A percentile compares a stretch with the other conserved stretches of the same genome.
Evolutionary conservation across 129 eudicot species (phyloP).

Genomic region (Pseudognaphalium luteoalbum): DNA sequence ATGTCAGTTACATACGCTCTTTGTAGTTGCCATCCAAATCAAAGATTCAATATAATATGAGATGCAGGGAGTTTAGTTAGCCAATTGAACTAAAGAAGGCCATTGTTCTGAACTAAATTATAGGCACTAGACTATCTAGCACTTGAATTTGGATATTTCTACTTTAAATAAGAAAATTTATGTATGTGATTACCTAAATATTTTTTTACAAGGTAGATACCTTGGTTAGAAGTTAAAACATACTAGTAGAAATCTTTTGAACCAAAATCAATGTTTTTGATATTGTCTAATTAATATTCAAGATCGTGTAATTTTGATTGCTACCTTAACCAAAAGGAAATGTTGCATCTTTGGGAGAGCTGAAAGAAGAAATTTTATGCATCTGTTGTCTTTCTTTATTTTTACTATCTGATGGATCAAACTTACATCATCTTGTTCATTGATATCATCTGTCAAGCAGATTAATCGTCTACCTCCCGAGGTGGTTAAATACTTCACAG

Average conservation of each 20-base stretch:
- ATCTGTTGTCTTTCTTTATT: not conserved
- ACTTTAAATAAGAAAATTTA: conserved; percentile 9
- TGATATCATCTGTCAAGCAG: conserved; percentile 42
- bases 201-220: not conserved
- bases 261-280: not conserved
- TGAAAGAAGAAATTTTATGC: not conserved
- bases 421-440: conserved; percentile 6
- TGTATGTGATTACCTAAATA: not conserved
- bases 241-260: conserved; percentile 7
- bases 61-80: conserved; percentile 3
- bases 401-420: conserved; percentile 4
- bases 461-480: conserved; percentile 96
- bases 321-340: conserved; percentile 1
- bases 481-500: conserved; percentile 93
- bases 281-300: conserved; percentile 5
- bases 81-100: conserved; percentile 10
- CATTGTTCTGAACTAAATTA: conserved; percentile 18
- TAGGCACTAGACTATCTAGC: conserved; percentile 7
- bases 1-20: conserved; percentile 1
- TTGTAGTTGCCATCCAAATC: conserved; percentile 1
- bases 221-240: not conserved
- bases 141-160: conserved; percentile 14
- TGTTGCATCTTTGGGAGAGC: conserved; percentile 1
- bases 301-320: conserved; percentile 8
- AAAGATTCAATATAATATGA: not conserved